A percentile compares a stretch with the other conserved stretches of the same genome.
These are phyloP conservation scores for Meira miltonrushii DNA, from an alignment of 1,284 basidiomycete species.

Conservation along the genomic window DNA sequence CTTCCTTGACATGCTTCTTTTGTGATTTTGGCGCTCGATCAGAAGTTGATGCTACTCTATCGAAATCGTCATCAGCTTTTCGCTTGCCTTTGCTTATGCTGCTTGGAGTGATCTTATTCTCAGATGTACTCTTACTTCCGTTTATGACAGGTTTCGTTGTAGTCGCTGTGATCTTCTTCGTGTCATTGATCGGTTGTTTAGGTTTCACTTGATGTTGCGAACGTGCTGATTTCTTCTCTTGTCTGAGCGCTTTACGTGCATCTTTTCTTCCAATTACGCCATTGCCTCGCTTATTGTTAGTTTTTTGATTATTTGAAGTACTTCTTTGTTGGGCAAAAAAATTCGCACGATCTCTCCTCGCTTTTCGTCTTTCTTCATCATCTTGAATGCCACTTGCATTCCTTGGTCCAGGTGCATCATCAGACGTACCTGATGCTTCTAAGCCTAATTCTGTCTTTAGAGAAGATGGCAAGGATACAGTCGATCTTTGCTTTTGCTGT, in stretches of 20 bases:
- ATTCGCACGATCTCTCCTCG: too few species aligned
- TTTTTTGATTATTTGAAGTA: too few species aligned
- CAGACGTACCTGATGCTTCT: too few species aligned
- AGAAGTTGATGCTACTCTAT: not conserved
- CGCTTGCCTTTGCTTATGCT: not conserved
- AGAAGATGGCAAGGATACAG: too few species aligned
- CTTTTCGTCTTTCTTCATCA: too few species aligned
- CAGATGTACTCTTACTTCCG: too few species aligned
- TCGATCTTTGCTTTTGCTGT: too few species aligned
- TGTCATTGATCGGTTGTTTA: not conserved
- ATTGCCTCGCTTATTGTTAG: not conserved
- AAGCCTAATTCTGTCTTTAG: too few species aligned
- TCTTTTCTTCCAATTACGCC: conserved; percentile 18
- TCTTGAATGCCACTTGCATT: too few species aligned
- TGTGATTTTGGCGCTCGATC: conserved; percentile 1
- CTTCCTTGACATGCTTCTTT: conserved; percentile 11
- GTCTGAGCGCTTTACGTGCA: conserved; percentile 12
- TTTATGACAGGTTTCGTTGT: not conserved
- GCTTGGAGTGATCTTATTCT: not conserved
- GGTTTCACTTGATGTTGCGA: not conserved
- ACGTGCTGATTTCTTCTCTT: conserved; percentile 9
- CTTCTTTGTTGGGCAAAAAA: too few species aligned
- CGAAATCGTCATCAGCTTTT: not conserved
- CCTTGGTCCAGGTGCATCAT: too few species aligned
- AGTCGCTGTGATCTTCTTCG: not conserved